phyloP scores from a whole-genome alignment of 1,139 yeast species.

The Blastobotrys aristatus region DNA sequence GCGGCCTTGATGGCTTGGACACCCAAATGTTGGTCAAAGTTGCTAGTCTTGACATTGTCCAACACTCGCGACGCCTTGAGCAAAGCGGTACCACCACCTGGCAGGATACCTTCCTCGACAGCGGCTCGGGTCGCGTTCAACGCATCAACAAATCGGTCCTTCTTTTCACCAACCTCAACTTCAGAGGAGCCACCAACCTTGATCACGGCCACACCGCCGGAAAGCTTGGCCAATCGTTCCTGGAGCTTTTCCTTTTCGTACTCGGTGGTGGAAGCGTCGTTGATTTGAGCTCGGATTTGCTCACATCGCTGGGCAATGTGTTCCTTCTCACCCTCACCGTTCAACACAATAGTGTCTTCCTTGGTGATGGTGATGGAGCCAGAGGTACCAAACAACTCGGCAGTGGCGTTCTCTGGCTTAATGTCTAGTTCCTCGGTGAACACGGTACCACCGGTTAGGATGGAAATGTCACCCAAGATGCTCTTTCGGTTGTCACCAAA shows the following conservation, averaged over 20 bases:
- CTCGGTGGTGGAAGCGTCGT: slow-evolving; percentile 71
- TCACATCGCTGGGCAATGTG: slow-evolving; percentile 88
- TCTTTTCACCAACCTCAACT: slow-evolving; percentile 99
- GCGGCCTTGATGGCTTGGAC: slow-evolving; percentile 94
- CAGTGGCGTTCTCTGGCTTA: slow-evolving; percentile 94
- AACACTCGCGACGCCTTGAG: slow-evolving; percentile 87
- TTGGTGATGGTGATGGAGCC: slow-evolving; percentile 93
- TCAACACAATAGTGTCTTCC: slow-evolving; percentile 93
- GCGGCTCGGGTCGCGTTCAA: slow-evolving; percentile 99
- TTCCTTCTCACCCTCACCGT: slow-evolving; percentile 94
- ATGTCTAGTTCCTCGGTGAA: slow-evolving; percentile 97
- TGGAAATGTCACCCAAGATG: slow-evolving; percentile 95
- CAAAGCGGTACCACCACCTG: slow-evolving; percentile 99
- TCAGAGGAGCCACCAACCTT: slow-evolving; percentile 98
- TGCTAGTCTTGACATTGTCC: slow-evolving; percentile 73
- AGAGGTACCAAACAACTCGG: slow-evolving; percentile 87
- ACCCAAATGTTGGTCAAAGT: slow-evolving; percentile 98
- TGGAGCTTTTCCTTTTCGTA: slow-evolving; percentile 97
- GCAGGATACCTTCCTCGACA: slow-evolving; percentile 97
- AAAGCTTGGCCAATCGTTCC: slow-evolving; percentile 96
- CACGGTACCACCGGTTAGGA: slow-evolving; percentile 95
- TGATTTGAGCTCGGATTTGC: slow-evolving; percentile 84
- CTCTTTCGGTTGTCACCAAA: slow-evolving; percentile 99
- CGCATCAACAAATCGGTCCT: slow-evolving; percentile 99
- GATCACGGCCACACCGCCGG: slow-evolving; percentile 99